phyloP scores from a whole-genome alignment of 2,329 filamentous ascomycete species.

The Nannizzia gypsea region DNA sequence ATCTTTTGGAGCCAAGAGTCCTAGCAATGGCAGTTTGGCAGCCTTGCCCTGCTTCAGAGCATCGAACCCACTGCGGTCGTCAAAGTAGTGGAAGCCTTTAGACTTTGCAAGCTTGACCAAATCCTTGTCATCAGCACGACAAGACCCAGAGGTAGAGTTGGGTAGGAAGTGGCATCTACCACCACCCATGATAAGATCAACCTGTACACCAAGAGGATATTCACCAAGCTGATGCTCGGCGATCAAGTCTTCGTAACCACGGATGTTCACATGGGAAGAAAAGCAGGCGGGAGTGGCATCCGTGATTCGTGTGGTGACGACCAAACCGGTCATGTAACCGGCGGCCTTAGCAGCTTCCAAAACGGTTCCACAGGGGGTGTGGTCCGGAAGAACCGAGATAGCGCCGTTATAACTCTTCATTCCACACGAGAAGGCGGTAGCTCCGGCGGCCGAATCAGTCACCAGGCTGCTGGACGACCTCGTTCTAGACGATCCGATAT shows the following conservation, averaged over 20 bases:
- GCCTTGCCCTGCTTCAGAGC: conserved; percentile 53
- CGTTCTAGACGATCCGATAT: conserved; percentile 83
- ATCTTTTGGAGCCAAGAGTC: conserved; percentile 69
- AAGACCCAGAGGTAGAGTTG: conserved; percentile 69
- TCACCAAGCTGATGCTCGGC: conserved; percentile 85
- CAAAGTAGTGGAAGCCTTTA: conserved; percentile 69
- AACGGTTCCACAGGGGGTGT: conserved; percentile 77
- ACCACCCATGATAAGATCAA: conserved; percentile 87
- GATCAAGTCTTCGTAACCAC: conserved; percentile 77
- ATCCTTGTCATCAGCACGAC: conserved; percentile 66
- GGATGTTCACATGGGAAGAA: conserved; percentile 69
- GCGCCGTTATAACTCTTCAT: conserved; percentile 94
- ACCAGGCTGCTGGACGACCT: conserved; percentile 73
- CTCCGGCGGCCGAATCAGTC: conserved; percentile 92
- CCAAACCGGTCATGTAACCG: conserved; percentile 84
- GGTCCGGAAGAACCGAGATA: conserved; percentile 77
- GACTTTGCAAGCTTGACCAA: conserved; percentile 60
- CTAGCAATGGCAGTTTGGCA: conserved; percentile 68
- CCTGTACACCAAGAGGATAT: conserved; percentile 71
- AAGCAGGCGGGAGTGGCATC: conserved; percentile 96
- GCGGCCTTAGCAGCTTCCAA: conserved; percentile 87
- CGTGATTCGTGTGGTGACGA: conserved; percentile 88
- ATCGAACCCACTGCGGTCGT: conserved; percentile 64
- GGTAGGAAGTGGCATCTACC: conserved; percentile 87
- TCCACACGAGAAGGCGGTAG: conserved; percentile 88